A percentile compares a stretch with the other conserved stretches of the same genome.
Evolutionary conservation across 305 asterid genomes (phyloP).

Genomic region (Fraxinus sp.): DNA sequence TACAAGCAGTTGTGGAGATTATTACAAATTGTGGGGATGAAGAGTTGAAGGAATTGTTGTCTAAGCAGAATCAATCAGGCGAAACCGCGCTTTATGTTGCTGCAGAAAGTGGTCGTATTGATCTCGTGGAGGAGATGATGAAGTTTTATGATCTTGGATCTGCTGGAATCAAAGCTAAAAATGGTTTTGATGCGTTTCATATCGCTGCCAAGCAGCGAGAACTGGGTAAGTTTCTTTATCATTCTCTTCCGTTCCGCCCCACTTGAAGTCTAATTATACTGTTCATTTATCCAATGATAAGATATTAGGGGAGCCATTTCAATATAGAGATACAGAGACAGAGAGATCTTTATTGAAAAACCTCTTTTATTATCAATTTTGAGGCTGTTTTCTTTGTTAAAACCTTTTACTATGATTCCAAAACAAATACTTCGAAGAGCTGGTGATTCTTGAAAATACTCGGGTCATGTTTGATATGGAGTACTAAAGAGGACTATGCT

Average conservation of each 20-base stretch:
- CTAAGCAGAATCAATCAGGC: constrained; percentile 65
- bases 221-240: constrained; percentile 40
- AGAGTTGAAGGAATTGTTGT: constrained; percentile 40
- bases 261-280: not conserved
- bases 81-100: constrained; percentile 76
- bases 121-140: constrained; percentile 57
- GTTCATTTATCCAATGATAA: not conserved
- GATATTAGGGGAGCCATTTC: not conserved
- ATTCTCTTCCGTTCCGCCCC: not conserved
- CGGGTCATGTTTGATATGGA: not conserved
- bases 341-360: not conserved
- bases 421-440: not conserved
- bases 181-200: constrained; percentile 77
- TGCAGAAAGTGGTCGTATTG: constrained; percentile 56
- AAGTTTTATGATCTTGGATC: constrained; percentile 46
- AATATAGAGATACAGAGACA: not conserved
- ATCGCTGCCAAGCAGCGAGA: constrained; percentile 74
- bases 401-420: not conserved
- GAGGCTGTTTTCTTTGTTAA: not conserved
- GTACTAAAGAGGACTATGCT: not conserved
- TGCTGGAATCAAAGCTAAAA: constrained; percentile 66
- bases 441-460: not conserved
- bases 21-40: constrained; percentile 34
- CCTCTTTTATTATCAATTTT: not conserved
- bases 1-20: constrained; percentile 46